These are phyloP conservation scores for Bryoglossum gracile DNA, from an alignment of 495 filamentous ascomycete species.

Conservation along the genomic window DNA sequence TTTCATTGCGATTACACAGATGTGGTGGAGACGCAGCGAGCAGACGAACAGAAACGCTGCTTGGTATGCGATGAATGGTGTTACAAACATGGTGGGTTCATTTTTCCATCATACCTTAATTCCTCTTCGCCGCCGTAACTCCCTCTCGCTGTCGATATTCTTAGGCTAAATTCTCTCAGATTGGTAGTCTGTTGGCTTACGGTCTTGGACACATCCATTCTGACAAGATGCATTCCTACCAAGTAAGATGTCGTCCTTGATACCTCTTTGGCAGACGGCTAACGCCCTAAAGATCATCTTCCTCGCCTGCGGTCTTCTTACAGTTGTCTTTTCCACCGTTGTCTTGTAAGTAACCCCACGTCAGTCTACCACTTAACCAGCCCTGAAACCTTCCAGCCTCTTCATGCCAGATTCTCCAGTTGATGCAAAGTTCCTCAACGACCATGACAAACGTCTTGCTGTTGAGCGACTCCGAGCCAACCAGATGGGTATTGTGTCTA, in stretches of 20 bases:
- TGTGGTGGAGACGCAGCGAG: conserved; percentile 56
- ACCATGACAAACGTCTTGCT: conserved; percentile 43
- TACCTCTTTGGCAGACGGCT: neutral
- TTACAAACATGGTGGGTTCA: conserved; percentile 38
- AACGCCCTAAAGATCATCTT: conserved; percentile 41
- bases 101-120: too few relatives aligned
- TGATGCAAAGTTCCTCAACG: conserved; percentile 46
- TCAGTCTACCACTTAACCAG: neutral
- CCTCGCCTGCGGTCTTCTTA: conserved; percentile 47
- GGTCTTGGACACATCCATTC: conserved; percentile 21
- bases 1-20: conserved; percentile 53
- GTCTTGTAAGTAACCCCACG: conserved; percentile 29
- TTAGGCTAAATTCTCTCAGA: neutral
- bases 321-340: conserved; percentile 39
- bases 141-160: neutral
- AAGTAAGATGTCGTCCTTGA: conserved; percentile 1
- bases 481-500: conserved; percentile 51
- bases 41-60: conserved; percentile 50
- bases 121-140: too few relatives aligned
- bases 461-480: conserved; percentile 51
- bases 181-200: conserved; percentile 21
- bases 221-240: conserved; percentile 12
- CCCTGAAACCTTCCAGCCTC: conserved; percentile 18
- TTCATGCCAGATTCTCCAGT: conserved; percentile 52
- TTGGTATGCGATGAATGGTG: conserved; percentile 55